These are phyloP conservation scores for Vigna nakashimae DNA, from an alignment of 306 rosid species.

Conservation along the genomic window DNA sequence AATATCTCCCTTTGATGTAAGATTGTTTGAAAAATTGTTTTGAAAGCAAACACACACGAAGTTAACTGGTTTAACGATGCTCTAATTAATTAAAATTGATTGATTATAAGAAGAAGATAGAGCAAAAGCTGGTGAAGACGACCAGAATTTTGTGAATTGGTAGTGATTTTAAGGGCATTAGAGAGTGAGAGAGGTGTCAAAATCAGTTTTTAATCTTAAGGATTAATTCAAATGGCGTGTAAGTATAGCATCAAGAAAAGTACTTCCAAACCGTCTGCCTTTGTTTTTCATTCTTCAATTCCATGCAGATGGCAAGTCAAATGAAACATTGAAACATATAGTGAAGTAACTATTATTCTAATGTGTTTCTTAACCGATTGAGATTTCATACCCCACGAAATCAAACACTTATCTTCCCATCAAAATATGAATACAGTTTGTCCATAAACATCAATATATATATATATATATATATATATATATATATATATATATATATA, in stretches of 20 bases:
- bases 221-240: constrained; percentile 67
- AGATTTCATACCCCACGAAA: constrained; percentile 85
- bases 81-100: background rate
- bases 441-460: constrained; percentile 51
- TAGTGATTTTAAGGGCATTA: constrained; percentile 23
- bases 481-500: no score
- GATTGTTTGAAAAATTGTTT: constrained; percentile 7
- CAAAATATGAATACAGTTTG: constrained; percentile 50
- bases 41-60: background rate
- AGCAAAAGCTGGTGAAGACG: constrained; percentile 14
- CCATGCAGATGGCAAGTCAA: constrained; percentile 76
- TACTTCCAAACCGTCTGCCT: constrained; percentile 64
- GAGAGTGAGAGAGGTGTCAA: constrained; percentile 45
- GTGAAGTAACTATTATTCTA: constrained; percentile 34
- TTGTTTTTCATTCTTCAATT: constrained; percentile 53
- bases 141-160: background rate
- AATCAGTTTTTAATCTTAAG: constrained; percentile 47
- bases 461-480: no score
- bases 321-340: constrained; percentile 44
- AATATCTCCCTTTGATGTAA: constrained; percentile 24
- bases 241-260: constrained; percentile 65
- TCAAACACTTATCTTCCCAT: constrained; percentile 56
- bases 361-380: constrained; percentile 71
- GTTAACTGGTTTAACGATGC: constrained; percentile 23
- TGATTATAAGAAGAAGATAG: constrained; percentile 12